Base-by-base conservation (phyloP, 495 filamentous ascomycete species). In the Aspergillus taichungensis region DNA sequence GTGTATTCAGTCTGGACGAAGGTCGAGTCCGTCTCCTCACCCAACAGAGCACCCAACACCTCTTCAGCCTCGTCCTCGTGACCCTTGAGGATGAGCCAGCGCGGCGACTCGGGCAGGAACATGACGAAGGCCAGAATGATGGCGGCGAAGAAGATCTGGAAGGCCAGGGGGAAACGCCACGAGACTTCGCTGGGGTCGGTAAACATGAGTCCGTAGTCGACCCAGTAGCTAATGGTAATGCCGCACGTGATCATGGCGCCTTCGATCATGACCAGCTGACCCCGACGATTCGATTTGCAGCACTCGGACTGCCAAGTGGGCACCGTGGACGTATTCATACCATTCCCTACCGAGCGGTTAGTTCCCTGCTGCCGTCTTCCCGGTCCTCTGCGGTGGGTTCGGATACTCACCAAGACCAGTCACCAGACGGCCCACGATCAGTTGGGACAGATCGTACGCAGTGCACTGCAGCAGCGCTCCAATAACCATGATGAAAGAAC, bases 291-390 rank as follows among this genome's bases (percentile, higher is more conserved):
- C 3, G 84, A 74, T 51, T 82, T 84, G 38, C 81, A 82, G 41
- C 81, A 86, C 59, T 91, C 84, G 1, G 84, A 84, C 53, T 88
- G 85, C 83, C 83, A 90, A 1, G 80, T 84, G 0, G 85, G 85
- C 9, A 87, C 78, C 1, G 78, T 84, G 0, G 79, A 76, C 2
- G 80, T 80, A 51, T 80, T 81, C 58, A 84, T 73, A 35, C 77
- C 76, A 45, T 78, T 78, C 32, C 71, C 64, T 63, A 52, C 45
- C 34, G 42, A 41, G 32, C 28, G 11, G 6, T 13, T 32, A 37
- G 11, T 13, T n/a, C 4, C 24, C 57, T 34, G n/a, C 18, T 18
- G 10, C 14, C 7, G n/a, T 11, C 11, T 28, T 8, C 37, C 2
- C 8, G 3, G 6, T 27, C 30, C 13, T 31, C 30, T 33, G 1